Evolutionary conservation across 331 rosid species (phyloP), one percentile per base, ranked within the genome.

Genomic region (Spiraea crenata): DNA sequence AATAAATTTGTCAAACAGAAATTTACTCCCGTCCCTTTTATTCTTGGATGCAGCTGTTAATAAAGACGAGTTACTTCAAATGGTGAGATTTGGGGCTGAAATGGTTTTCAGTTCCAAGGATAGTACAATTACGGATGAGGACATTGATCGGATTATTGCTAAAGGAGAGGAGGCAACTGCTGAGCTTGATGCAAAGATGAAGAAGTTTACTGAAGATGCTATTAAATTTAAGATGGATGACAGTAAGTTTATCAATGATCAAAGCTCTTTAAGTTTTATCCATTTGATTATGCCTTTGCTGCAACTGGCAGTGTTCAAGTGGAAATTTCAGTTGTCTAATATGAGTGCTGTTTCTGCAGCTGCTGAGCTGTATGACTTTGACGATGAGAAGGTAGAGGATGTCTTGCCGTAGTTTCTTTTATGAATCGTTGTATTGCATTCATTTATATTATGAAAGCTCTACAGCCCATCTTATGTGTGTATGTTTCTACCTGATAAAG

Each of bases 21-120:
- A 60, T 14, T 68, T 56, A 58, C 50, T 25, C 38, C 16, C 56
- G 66, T 74, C 57, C 50, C 38, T 40, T 48, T 0, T 40, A 10
- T 57, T 45, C 5, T 31, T 31, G 17, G 39, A 66, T 83, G 84
- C 95, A 93, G 99, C 97, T 86, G 99, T 93, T 45, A 93, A 93
- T 83, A 93, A 93, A 77, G 99, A 93, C 71, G 99, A 93, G 64
- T 82, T 93, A 66, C 97, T 93, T 80, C 97, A 93, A 75, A 93
- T 93, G 99, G 99, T 93, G 85, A 91, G 97, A 79, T 95, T 91
- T 76, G 99, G 99, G 69, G 99, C 99, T 72, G 99, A 95, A 85
- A 95, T 95, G 99, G 97, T 95, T 76, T 95, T 91, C 76, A 95
- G 99, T 82, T 95, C 97, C 85, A 91, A 91, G 87, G 99, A 95